These are phyloP conservation scores for Neurospora terricola DNA, from an alignment of 495 filamentous ascomycete species.

Conservation along the genomic window DNA sequence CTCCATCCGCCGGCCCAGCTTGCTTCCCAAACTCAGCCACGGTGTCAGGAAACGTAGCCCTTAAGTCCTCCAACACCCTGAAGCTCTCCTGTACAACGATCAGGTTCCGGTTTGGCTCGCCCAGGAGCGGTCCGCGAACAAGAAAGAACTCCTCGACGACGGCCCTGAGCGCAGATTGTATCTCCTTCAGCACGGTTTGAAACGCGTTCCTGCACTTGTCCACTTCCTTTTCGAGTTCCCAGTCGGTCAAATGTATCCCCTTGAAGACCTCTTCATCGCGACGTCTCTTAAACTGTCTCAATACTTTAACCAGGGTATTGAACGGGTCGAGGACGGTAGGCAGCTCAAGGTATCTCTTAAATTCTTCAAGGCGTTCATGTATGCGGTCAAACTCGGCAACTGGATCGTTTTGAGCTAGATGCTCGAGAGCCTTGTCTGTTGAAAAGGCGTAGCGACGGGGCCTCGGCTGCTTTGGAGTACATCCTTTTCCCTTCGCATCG, in stretches of 20 bases:
- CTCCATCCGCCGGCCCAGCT: not conserved
- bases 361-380: not conserved
- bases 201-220: not conserved
- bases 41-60: not conserved
- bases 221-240: not conserved
- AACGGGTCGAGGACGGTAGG: not conserved
- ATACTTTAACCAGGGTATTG: not conserved
- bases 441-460: not conserved
- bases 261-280: not conserved
- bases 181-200: not conserved
- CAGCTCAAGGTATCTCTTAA: not conserved
- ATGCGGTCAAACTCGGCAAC: not conserved
- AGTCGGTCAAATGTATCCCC: not conserved
- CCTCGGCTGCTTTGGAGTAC: not conserved
- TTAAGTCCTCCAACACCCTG: not conserved
- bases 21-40: not conserved
- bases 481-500: no score
- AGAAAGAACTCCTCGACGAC: not conserved
- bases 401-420: not conserved
- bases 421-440: not conserved
- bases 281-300: not conserved
- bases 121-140: not conserved
- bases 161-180: not conserved
- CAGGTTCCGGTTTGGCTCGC: not conserved
- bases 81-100: not conserved